These are phyloP conservation scores for Scenedesmus sp. DNA, from an alignment of 163 green algal genomes.

Conservation along the genomic window DNA sequence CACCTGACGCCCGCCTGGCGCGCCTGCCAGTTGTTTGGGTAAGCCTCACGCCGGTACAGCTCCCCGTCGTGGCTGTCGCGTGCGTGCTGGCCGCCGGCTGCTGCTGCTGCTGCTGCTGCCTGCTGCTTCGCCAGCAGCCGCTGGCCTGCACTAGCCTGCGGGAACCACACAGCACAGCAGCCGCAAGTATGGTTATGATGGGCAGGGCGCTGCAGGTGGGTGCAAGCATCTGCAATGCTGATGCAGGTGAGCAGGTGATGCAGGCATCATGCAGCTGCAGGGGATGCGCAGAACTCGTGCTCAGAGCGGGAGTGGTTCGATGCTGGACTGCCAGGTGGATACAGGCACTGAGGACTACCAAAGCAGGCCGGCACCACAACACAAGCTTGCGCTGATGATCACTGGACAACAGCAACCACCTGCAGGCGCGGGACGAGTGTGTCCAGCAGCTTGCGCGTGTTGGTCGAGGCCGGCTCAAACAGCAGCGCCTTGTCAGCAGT, in stretches of 20 bases:
- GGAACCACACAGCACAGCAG: not conserved
- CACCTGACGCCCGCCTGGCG: conserved; percentile 30
- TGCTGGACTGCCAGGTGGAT: no score
- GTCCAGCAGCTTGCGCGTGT: conserved; percentile 86
- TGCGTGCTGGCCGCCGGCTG: not conserved
- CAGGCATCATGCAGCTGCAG: no score
- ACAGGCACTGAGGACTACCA: no score
- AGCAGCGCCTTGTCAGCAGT: conserved; percentile 89
- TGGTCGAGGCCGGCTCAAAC: conserved; percentile 86
- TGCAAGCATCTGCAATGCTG: not conserved
- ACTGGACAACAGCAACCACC: no score
- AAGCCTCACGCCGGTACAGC: conserved; percentile 37
- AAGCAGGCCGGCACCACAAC: not conserved
- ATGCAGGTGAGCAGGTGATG: no score
- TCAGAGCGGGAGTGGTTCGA: no score
- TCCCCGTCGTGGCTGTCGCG: conserved; percentile 13
- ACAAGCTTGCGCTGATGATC: no score
- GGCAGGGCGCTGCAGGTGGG: not conserved
- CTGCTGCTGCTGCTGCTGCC: conserved; percentile 33
- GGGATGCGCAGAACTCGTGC: no score
- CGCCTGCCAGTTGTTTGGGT: not conserved
- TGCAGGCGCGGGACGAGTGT: conserved; percentile 76
- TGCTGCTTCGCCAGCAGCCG: conserved; percentile 42
- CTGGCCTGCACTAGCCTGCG: conserved; percentile 35
- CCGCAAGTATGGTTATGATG: not conserved